A percentile compares a stretch with the other conserved stretches of the same genome.
These are phyloP conservation scores for Cairneyella variabilis DNA, from an alignment of 495 filamentous ascomycete genomes.

Conservation along the genomic window DNA sequence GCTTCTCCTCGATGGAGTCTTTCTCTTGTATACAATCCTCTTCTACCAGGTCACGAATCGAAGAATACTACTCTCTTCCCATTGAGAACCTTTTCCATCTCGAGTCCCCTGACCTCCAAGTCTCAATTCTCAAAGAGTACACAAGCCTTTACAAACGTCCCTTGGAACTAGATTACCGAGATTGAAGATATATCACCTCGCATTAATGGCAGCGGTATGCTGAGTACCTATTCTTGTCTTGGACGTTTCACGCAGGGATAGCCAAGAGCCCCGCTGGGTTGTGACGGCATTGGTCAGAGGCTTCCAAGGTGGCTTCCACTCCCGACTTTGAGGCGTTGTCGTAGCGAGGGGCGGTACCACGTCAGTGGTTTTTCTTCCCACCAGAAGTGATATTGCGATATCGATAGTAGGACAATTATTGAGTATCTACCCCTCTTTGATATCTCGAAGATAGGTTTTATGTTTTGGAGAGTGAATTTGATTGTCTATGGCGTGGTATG, in stretches of 20 bases:
- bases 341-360: too few species aligned
- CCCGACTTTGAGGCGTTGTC: too few species aligned
- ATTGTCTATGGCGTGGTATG: too few species aligned
- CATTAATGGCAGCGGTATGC: neutral
- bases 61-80: neutral
- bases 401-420: too few species aligned
- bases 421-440: too few species aligned
- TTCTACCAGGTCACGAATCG: neutral
- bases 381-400: too few species aligned
- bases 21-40: constrained; percentile 7
- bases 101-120: neutral
- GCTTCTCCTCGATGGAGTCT: constrained; percentile 4
- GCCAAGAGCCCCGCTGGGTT: neutral
- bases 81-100: too few species aligned
- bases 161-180: constrained; percentile 1
- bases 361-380: too few species aligned
- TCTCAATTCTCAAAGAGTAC: neutral
- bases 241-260: neutral
- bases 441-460: too few species aligned
- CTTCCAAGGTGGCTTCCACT: too few species aligned
- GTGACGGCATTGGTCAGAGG: too few species aligned
- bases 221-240: neutral
- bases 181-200: neutral
- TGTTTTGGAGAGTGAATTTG: too few species aligned
- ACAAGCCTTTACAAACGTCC: neutral